Percentiles rank a stretch among this genome's conserved stretches.
phyloP scores from a whole-genome alignment of 2,329 filamentous ascomycete species.

The Scedosporium aurantiacum region DNA sequence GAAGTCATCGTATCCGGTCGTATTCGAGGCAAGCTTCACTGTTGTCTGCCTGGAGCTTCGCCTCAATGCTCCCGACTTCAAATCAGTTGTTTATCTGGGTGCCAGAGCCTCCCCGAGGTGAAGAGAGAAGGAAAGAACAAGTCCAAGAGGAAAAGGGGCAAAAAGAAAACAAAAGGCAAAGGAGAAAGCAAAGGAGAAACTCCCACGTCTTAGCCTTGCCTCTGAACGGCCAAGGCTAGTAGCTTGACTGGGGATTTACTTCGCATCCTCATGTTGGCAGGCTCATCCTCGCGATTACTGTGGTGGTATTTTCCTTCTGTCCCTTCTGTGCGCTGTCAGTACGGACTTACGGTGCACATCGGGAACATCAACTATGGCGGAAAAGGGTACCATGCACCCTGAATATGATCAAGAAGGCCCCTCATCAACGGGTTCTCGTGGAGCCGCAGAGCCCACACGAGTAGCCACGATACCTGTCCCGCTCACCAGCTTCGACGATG shows the following conservation, averaged over 20 bases:
- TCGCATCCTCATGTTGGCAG: too few relatives aligned
- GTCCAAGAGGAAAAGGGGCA: too few relatives aligned
- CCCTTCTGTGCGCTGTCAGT: neutral
- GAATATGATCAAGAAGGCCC: neutral
- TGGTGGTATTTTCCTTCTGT: neutral
- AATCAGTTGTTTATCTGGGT: neutral
- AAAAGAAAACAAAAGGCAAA: too few relatives aligned
- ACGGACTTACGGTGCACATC: neutral
- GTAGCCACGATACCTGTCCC: neutral
- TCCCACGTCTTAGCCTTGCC: too few relatives aligned
- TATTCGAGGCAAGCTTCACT: neutral
- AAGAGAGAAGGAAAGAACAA: too few relatives aligned
- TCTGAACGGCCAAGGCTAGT: too few relatives aligned
- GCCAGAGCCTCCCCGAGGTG: too few relatives aligned
- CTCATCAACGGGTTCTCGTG: neutral
- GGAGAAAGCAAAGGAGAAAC: too few relatives aligned
- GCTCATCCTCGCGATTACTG: neutral
- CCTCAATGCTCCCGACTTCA: neutral
- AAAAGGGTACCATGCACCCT: neutral
- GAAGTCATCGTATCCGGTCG: neutral
- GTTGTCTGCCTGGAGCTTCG: neutral
- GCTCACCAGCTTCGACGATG: neutral
- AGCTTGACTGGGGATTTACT: too few relatives aligned
- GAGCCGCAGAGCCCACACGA: neutral
- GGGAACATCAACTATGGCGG: neutral